phyloP scores from a whole-genome alignment of 352 stramenopile genomes.

The Elongisporangium undulatum region DNA sequence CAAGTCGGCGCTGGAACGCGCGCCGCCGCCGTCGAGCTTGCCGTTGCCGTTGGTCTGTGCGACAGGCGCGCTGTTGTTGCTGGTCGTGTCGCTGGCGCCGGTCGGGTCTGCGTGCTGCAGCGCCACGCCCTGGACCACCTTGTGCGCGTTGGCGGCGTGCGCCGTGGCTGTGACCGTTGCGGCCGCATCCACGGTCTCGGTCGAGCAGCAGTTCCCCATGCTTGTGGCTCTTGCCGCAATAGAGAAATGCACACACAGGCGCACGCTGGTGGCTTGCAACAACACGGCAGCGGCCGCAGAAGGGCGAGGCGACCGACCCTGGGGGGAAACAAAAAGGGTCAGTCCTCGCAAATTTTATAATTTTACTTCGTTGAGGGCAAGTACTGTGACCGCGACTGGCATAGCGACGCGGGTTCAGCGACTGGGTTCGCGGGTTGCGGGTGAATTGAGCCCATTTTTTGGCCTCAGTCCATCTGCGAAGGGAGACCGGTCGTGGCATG shows the following conservation, averaged over 20 bases:
- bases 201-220: conserved; percentile 87
- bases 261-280: background rate
- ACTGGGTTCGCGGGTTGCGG: background rate
- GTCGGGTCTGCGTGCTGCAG: conserved; percentile 2
- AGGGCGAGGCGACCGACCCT: background rate
- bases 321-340: background rate
- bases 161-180: conserved; percentile 15
- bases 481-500: too few relatives aligned
- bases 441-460: background rate
- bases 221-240: background rate
- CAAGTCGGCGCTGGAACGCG: conserved; percentile 10
- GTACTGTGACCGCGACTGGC: background rate
- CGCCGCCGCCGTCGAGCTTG: conserved; percentile 16
- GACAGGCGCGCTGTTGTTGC: conserved; percentile 9
- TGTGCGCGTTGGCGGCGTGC: conserved; percentile 4
- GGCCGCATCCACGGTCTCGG: conserved; percentile 13
- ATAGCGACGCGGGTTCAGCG: background rate
- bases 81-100: conserved; percentile 1
- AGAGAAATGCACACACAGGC: background rate
- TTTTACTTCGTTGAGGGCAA: background rate
- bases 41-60: conserved; percentile 16
- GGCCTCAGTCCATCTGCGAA: too few relatives aligned
- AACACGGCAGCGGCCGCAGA: background rate
- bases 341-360: background rate
- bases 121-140: conserved; percentile 13